Evolutionary conservation across 768 basidiomycete species (phyloP), one percentile per base, ranked within the genome.

Genomic region (Trametes gibbosa): DNA sequence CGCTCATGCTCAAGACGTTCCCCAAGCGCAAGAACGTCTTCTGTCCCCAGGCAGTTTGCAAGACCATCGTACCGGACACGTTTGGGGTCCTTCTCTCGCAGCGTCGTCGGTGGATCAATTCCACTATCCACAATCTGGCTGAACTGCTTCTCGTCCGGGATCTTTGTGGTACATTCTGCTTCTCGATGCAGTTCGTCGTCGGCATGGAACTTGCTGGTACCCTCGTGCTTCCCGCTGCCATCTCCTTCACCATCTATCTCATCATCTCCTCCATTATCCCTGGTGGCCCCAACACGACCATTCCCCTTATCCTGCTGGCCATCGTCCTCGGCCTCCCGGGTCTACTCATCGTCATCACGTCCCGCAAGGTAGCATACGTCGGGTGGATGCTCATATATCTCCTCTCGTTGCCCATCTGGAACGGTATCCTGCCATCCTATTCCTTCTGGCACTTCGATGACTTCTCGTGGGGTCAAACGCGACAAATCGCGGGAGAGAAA

Each of bases 381-480:
- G 93, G 96, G 6, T 99, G 97, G 97, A 97, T 97, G 95, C 59
- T 96, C 59, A 78, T 97, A 46, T 98, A 99, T 70, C 84, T 99
- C 13, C 39, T 94, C 55, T 96, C 95, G 8, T 79, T 98, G 27
- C 95, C 96, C 2, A 84, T 98, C 49, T 99, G 97, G 97, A 98
- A 98, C 77, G 93, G 95, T 67, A 78, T 97, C 58, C 81, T 98
- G 1, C 96, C 96, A 1, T 87, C 91, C 2, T 99, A 99, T 73
- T 84, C 95, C n/a, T 98, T 90, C 76, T 95, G 95, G 92, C 95
- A 98, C 75, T 96, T 99, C 74, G 97, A 98, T 70, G 97, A 98
- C 80, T 98, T 92, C 76, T 92, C 90, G 23, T 95, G 94, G 93
- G 97, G 97, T 75, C 89, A 95, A 75, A 98, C 97, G 35, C 82